These are phyloP conservation scores for Peniophora sp. DNA, from an alignment of 1,284 basidiomycete genomes.

Conservation along the genomic window DNA sequence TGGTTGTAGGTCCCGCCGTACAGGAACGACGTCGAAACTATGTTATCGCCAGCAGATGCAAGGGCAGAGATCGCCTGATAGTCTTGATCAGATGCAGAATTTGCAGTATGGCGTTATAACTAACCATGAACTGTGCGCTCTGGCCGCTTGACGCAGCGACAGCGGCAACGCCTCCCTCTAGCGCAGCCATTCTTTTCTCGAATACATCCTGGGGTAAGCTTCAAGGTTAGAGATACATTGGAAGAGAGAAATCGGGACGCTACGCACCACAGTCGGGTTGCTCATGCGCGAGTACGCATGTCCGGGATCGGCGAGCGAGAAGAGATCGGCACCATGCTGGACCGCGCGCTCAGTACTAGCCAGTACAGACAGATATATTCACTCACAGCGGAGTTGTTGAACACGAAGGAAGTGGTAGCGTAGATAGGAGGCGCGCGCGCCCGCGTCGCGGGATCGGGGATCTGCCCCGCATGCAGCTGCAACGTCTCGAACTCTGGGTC, in stretches of 20 bases:
- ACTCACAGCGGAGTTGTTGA: conserved; percentile 67
- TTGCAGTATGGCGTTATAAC: conserved; percentile 51
- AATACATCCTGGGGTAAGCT: conserved; percentile 56
- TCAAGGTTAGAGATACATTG: not conserved
- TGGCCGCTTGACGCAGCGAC: conserved; percentile 77
- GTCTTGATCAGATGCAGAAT: conserved; percentile 40
- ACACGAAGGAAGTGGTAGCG: conserved; percentile 69
- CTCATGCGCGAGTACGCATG: conserved; percentile 77
- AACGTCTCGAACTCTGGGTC: conserved; percentile 76
- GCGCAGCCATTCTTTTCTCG: conserved; percentile 76
- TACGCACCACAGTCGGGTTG: conserved; percentile 75
- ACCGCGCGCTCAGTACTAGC: not conserved
- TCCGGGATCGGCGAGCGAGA: conserved; percentile 64
- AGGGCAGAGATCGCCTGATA: conserved; percentile 64
- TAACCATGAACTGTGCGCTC: conserved; percentile 72
- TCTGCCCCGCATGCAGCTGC: conserved; percentile 79
- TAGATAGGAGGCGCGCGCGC: conserved; percentile 84
- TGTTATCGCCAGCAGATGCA: conserved; percentile 71
- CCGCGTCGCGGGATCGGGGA: conserved; percentile 63
- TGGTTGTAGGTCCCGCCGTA: conserved; percentile 87
- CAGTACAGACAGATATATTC: not conserved
- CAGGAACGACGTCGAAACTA: conserved; percentile 61
- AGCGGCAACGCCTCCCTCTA: conserved; percentile 79
- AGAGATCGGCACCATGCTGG: conserved; percentile 80
- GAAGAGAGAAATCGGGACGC: not conserved